Evolutionary conservation across 2,329 filamentous ascomycete genomes (phyloP).

Genomic region (Thermothelomyces thermophilus): DNA sequence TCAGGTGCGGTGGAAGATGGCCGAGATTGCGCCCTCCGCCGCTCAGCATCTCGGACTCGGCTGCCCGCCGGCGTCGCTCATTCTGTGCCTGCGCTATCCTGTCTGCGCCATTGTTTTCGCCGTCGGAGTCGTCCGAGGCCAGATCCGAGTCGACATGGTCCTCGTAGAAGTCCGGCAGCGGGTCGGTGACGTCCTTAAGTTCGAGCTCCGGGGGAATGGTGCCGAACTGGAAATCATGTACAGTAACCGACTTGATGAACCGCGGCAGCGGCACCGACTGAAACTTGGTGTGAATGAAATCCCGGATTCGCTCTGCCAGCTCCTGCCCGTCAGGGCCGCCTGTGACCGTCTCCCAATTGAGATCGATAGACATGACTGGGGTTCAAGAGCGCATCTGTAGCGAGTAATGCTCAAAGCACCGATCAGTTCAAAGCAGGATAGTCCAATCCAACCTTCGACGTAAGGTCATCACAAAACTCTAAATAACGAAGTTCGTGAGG

Average conservation of each 20-base stretch:
- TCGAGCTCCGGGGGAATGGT: slow-evolving; percentile 75
- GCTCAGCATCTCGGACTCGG: slow-evolving; percentile 17
- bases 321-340: slow-evolving; percentile 79
- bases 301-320: slow-evolving; percentile 78
- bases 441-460: neutral
- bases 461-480: no score
- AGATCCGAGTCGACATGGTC: slow-evolving; percentile 61
- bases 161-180: slow-evolving; percentile 93
- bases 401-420: neutral
- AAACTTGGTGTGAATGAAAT: slow-evolving; percentile 93
- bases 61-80: slow-evolving; percentile 27
- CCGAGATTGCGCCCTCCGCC: slow-evolving; percentile 10
- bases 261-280: slow-evolving; percentile 84
- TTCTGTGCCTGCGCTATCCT: slow-evolving; percentile 29
- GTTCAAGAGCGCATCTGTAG: neutral
- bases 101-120: slow-evolving; percentile 35
- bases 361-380: slow-evolving; percentile 80
- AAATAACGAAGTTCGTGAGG: no score
- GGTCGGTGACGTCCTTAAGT: slow-evolving; percentile 95
- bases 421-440: neutral
- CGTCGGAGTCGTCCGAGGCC: slow-evolving; percentile 47
- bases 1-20: slow-evolving; percentile 35
- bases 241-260: slow-evolving; percentile 93
- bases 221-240: slow-evolving; percentile 92
- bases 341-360: slow-evolving; percentile 92